Conservation (phyloP, 2,329 filamentous ascomycete genomes). For the Pestalotiopsis sp. region DNA sequence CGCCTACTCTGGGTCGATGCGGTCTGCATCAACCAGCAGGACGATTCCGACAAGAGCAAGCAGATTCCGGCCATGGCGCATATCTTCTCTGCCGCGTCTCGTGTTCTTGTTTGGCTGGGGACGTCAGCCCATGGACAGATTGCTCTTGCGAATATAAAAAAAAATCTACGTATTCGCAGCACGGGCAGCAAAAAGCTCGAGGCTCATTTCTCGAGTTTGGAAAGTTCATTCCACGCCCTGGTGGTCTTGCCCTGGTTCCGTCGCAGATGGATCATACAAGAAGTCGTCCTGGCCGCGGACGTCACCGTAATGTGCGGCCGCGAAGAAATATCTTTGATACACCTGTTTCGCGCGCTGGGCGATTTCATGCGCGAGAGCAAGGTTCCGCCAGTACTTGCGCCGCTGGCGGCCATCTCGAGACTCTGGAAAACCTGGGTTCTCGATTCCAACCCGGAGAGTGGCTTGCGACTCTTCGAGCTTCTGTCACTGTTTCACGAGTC, state of each 20-base stretch:
- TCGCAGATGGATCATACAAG: not conserved
- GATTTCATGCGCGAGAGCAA: not conserved
- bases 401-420: not conserved
- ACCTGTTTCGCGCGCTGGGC: not conserved
- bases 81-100: not conserved
- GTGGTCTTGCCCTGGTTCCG: not conserved
- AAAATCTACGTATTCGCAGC: not conserved
- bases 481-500: not conserved
- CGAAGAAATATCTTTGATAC: not conserved
- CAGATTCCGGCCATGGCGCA: not conserved
- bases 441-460: not conserved
- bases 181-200: no score
- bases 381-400: not conserved
- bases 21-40: not conserved
- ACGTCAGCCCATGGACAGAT: not conserved
- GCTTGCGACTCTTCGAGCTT: not conserved
- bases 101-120: not conserved
- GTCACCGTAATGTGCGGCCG: not conserved
- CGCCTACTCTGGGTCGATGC: not conserved
- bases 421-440: not conserved
- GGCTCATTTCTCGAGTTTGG: not conserved
- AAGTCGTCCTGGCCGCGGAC: not conserved
- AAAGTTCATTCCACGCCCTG: not conserved
- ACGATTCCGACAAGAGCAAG: not conserved
- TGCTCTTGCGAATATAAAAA: not conserved